Evolutionary conservation across 2,329 filamentous ascomycete species (phyloP).

Genomic region (Alternaria metachromatica): DNA sequence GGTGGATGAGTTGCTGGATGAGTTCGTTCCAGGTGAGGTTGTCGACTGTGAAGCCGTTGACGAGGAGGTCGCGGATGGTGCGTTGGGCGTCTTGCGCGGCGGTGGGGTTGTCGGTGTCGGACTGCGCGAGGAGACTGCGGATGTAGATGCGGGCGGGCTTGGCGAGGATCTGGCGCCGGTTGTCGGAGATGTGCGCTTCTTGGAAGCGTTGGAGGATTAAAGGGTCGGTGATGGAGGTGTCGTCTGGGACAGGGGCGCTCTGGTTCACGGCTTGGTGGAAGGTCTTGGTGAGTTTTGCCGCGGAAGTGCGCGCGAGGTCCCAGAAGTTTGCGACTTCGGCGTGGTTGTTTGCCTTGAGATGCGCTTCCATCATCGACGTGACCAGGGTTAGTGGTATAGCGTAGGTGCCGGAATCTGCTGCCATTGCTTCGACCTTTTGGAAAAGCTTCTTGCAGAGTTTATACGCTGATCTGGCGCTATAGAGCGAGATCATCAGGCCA

Average conservation of each 20-base stretch:
- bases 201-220: constrained; percentile 23
- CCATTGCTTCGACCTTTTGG: constrained; percentile 23
- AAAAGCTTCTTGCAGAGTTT: constrained; percentile 47
- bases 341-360: constrained; percentile 64
- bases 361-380: constrained; percentile 69
- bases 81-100: constrained; percentile 38
- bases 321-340: constrained; percentile 71
- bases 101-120: constrained; percentile 17
- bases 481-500: constrained; percentile 63
- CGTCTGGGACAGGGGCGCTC: constrained; percentile 24
- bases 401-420: constrained; percentile 20
- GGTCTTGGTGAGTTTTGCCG: constrained; percentile 51
- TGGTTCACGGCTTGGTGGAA: constrained; percentile 43
- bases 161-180: constrained; percentile 58
- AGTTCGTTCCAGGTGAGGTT: constrained; percentile 82
- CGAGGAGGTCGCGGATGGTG: constrained; percentile 61
- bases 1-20: constrained; percentile 69
- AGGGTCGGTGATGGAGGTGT: constrained; percentile 33
- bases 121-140: constrained; percentile 59
- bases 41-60: constrained; percentile 75
- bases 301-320: constrained; percentile 65
- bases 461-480: constrained; percentile 56
- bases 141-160: constrained; percentile 61
- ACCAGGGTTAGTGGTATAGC: constrained; percentile 49
- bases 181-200: constrained; percentile 32